Base-by-base conservation (phyloP, 2,329 filamentous ascomycete species). In the Lecanicillium sp. region DNA sequence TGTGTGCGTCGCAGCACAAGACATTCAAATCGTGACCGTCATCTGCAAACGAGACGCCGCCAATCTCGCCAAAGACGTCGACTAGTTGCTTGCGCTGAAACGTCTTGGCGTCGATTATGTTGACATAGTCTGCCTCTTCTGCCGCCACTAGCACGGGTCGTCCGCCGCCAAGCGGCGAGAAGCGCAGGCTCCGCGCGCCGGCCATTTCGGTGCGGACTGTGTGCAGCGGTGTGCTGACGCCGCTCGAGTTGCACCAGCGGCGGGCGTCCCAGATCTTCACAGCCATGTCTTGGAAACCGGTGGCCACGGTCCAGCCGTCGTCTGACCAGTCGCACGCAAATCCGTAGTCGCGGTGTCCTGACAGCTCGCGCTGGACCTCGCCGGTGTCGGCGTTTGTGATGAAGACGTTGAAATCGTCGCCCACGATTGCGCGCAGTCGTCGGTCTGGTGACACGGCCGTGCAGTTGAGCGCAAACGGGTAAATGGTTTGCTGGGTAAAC, bases 251-350 rank as follows among this genome's bases (percentile, higher is more conserved):
- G 32, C 62, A 68, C 80, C 82, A 85, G 38, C 73, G 77, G 8
- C 85, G 73, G 7, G 83, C 80, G 54, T 90, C 85, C 78, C 82
- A 89, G 35, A 90, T 76, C 46, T 79, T 77, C 47, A 89, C 70
- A 19, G 70, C 72, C 54, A 73, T 80, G 56, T 90, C 85, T 57
- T 90, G 84, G 44, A 81, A 82, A 16, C 80, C 84, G 0, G 85
- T 89, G 11, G 85, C 85, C 15, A 89, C 71, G 11, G 79, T 81
- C 63, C 79, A 78, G 22, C 83, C 84, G 53, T 89, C 80, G 38
- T 83, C 78, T 14, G 83, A 80, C 85, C 85, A 90, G 47, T 82
- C 84, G 51, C 82, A 87, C 2, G 84, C 78, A 51, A 89, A 90
- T 2, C 78, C 82, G 48, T 72, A 83, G 51, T 88, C 83, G 12